Percentiles rank a stretch among this genome's conserved stretches.
These are phyloP conservation scores for Bipolaris oryzae DNA, from an alignment of 2,329 filamentous ascomycete species.

Conservation along the genomic window DNA sequence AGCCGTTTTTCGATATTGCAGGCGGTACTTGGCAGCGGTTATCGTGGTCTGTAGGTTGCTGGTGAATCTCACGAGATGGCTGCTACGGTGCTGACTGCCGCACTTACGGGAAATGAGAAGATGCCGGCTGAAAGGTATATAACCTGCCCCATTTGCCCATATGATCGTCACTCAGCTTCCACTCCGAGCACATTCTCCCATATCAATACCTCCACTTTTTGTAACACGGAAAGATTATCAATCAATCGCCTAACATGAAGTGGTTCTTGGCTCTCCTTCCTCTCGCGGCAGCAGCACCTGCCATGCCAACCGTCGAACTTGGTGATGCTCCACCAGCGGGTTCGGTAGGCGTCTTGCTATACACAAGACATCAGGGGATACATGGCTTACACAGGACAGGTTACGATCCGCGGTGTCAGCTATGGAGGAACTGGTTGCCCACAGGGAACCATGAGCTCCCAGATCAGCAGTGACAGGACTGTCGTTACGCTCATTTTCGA, in stretches of 20 bases:
- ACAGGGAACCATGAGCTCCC: slow-evolving; percentile 51
- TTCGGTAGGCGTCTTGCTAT: slow-evolving; percentile 25
- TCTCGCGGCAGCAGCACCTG: slow-evolving; percentile 39
- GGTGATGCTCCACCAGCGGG: slow-evolving; percentile 40
- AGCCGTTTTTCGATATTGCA: slow-evolving; percentile 45
- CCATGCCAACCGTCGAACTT: slow-evolving; percentile 23
- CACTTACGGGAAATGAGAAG: slow-evolving; percentile 11
- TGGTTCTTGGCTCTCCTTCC: slow-evolving; percentile 45
- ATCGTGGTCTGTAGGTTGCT: slow-evolving; percentile 27
- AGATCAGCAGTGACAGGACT: slow-evolving; percentile 52
- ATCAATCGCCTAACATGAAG: slow-evolving; percentile 45
- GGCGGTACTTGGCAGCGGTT: slow-evolving; percentile 37
- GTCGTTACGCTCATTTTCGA: slow-evolving; percentile 61
- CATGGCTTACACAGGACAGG: slow-evolving; percentile 32
- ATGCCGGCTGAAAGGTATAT: slow-evolving; percentile 39
- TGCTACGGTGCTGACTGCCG: slow-evolving; percentile 17
- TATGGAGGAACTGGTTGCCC: slow-evolving; percentile 59
- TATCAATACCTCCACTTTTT: slow-evolving; percentile 22
- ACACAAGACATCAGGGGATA: background rate
- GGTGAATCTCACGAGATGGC: slow-evolving; percentile 22
- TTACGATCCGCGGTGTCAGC: slow-evolving; percentile 52
- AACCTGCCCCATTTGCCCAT: slow-evolving; percentile 34
- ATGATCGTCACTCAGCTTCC: slow-evolving; percentile 42
- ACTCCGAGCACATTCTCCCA: slow-evolving; percentile 28
- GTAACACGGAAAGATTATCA: slow-evolving; percentile 19